Conservation (phyloP, 257 asterid genomes). For the Penstemon davidsonii region DNA sequence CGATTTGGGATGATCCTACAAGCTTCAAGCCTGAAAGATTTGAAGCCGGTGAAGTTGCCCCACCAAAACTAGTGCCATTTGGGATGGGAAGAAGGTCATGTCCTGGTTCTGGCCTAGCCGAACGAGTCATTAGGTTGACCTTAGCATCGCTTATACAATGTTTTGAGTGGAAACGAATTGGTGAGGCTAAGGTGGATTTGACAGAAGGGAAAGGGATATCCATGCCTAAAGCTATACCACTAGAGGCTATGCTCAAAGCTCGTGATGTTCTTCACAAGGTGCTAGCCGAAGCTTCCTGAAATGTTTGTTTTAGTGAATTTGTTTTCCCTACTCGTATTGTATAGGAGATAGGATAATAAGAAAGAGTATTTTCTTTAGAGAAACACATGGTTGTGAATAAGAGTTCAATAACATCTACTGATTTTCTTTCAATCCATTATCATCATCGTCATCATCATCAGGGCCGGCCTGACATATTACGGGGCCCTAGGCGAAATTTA, state of each 20-base stretch:
- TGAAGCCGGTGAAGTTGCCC: slow-evolving; percentile 24
- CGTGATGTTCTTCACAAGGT: slow-evolving; percentile 18
- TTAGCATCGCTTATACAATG: slow-evolving; percentile 40
- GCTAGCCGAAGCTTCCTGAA: not conserved
- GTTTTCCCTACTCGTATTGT: too few species aligned
- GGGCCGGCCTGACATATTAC: too few species aligned
- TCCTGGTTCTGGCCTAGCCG: slow-evolving; percentile 33
- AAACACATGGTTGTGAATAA: too few species aligned
- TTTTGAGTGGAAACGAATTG: slow-evolving; percentile 37
- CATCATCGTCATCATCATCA: too few species aligned
- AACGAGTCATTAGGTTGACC: slow-evolving; percentile 31
- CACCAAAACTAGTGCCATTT: slow-evolving; percentile 29
- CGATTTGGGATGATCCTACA: slow-evolving; percentile 25
- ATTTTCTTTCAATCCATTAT: too few species aligned
- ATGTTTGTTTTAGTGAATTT: not conserved
- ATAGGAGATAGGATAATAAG: too few species aligned
- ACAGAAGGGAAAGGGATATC: slow-evolving; percentile 20
- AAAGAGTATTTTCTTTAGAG: too few species aligned
- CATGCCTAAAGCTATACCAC: slow-evolving; percentile 38
- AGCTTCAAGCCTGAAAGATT: slow-evolving; percentile 41
- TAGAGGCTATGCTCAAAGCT: slow-evolving; percentile 36
- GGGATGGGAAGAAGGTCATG: slow-evolving; percentile 42
- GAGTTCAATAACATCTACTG: too few species aligned
- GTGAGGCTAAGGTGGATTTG: slow-evolving; percentile 9
- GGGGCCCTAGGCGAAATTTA: too few species aligned